phyloP scores from a whole-genome alignment of 2,329 filamentous ascomycete species.

The Macrophomina tecta region DNA sequence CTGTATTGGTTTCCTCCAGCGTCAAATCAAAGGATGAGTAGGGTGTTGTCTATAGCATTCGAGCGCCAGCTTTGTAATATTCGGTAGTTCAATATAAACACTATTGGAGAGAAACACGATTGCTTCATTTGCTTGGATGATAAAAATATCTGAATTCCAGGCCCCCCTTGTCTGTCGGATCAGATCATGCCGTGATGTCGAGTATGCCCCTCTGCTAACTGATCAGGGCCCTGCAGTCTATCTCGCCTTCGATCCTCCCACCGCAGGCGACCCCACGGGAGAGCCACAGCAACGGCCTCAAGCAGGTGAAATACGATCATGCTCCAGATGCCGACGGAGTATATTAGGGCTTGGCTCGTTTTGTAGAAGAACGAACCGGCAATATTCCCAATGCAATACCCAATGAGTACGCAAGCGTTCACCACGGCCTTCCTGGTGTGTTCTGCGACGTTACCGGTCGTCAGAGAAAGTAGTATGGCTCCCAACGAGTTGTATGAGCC shows the following conservation, averaged over 20 bases:
- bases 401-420: constrained; percentile 56
- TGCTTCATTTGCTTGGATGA: not conserved
- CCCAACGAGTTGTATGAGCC: constrained; percentile 39
- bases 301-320: constrained; percentile 33
- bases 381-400: constrained; percentile 51
- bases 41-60: too few species aligned
- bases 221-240: not conserved
- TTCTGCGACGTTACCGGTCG: constrained; percentile 42
- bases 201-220: constrained; percentile 17
- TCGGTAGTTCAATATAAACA: too few species aligned
- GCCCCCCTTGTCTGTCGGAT: constrained; percentile 47
- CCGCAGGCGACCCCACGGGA: constrained; percentile 40
- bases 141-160: constrained; percentile 29
- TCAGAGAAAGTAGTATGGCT: constrained; percentile 35
- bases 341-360: constrained; percentile 41
- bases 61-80: too few species aligned
- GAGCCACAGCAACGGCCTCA: constrained; percentile 38
- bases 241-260: constrained; percentile 43
- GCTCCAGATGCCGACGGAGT: constrained; percentile 41
- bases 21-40: too few species aligned
- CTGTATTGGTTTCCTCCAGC: too few species aligned
- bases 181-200: constrained; percentile 42
- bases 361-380: constrained; percentile 51
- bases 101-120: too few species aligned
- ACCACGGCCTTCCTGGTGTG: constrained; percentile 52